Evolutionary conservation across 306 rosid species (phyloP), one percentile per base, ranked within the genome.

Genomic region (Begonia loranthoides): DNA sequence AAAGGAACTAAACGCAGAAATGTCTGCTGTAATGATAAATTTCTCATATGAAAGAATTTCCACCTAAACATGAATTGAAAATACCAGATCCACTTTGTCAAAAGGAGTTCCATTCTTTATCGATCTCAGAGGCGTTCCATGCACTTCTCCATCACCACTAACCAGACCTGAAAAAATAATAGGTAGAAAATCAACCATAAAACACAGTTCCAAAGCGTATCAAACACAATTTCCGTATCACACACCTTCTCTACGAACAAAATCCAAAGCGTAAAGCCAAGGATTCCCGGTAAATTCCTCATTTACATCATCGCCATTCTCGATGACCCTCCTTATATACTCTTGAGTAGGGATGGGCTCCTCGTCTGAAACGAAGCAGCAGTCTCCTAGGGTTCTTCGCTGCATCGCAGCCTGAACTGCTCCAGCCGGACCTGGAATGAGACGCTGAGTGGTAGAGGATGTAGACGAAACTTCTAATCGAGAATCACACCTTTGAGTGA

Each of bases 351-450:
- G 77, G 13, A 81, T 8, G 9, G 61, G 61, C 3, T 70, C 74
- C 33, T 58, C 63, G 12, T 67, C 59, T 28, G 44, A 0, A 16
- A 13, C 55, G 50, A 47, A 49, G 12, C 9, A 15, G 16, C n/a
- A 41, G 17, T 22, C 61, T 17, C 15, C 44, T 9, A n/a, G 64
- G 53, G 60, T 55, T 66, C 70, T 63, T 33, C 76, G 94, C 51
- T 65, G 76, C 77, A 80, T 77, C 49, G 86, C 94, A 5, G 79
- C 66, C 57, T 85, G 97, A 33, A 82, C 64, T 0, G 72, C 70
- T 39, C 93, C 87, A 55, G 97, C 97, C 5, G 95, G 97, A 3
- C 94, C 95, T 0, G 94, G 90, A 75, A 89, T 77, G 21, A 73
- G 70, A 10, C 15, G 33, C 21, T 53, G 54, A 14, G 70, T 21